A percentile compares a stretch with the other conserved stretches of the same genome.
Conservation (phyloP, 805 yeast species). For the Yamadazyma nakazawae region DNA sequence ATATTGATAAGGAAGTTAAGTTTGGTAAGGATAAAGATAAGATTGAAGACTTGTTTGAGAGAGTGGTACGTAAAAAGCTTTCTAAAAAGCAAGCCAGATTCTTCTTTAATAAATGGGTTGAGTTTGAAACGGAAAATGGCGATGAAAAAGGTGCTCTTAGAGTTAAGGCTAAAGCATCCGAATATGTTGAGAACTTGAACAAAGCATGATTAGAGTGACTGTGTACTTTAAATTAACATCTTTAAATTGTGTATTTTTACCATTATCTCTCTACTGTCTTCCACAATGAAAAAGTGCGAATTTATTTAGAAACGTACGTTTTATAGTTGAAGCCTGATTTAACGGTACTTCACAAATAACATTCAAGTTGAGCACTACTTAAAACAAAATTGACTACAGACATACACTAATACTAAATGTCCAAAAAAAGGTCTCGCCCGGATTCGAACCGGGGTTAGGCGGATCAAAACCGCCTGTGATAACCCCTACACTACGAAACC, state of each 20-base stretch:
- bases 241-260: not conserved
- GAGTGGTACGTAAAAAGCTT: conserved; percentile 66
- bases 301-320: too few species aligned
- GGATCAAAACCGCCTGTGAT: conserved; percentile 82
- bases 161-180: conserved; percentile 88
- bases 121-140: conserved; percentile 65
- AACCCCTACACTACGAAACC: conserved; percentile 64
- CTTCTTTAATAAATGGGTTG: conserved; percentile 90
- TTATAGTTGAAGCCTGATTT: too few species aligned
- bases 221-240: conserved; percentile 1
- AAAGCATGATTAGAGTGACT: conserved; percentile 5
- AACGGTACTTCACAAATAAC: too few species aligned
- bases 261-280: not conserved
- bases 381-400: too few species aligned
- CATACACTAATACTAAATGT: too few species aligned
- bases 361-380: too few species aligned
- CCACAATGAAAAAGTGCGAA: too few species aligned
- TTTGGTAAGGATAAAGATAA: conserved; percentile 54
- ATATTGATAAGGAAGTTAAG: conserved; percentile 90
- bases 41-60: conserved; percentile 77
- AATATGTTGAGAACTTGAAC: conserved; percentile 49
- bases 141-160: conserved; percentile 73
- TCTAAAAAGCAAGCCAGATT: conserved; percentile 89
- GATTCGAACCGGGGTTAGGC: conserved; percentile 81
- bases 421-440: conserved; percentile 44